Base-by-base conservation (phyloP, 768 basidiomycete genomes). In the Mycena crocata region DNA sequence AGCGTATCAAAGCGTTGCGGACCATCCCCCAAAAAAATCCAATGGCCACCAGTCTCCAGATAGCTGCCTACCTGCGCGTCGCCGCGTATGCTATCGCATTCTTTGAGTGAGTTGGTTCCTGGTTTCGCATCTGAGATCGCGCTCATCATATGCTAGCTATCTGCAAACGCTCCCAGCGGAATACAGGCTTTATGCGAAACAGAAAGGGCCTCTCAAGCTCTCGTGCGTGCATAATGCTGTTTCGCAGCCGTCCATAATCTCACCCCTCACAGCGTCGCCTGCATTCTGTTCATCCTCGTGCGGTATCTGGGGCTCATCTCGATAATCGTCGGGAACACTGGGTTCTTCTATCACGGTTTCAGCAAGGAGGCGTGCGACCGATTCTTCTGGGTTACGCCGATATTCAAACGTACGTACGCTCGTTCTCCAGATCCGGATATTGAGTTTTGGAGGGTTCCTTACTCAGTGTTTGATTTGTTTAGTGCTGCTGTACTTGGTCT, bases 281-380 rank as follows among this genome's bases (percentile, higher is more conserved):
- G 68, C 55, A 69, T 66, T 26, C 60, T 69, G 10, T 66, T 69
- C 59, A 66, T 69, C 24, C 30, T 69, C 10, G 68, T 69, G 40
- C 68, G 68, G 5, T 69, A 69, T 17, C 32, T 69, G 14, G 68
- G 68, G 1, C 26, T 69, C 23, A n/a, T 39, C 1, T 24, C 64
- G 3, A 50, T 65, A n/a, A 49, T 66, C 17, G 15, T 62, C 21
- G 64, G 57, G 7, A 57, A 56, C 37, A 52, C 39, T 1, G 67
- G 68, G 17, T 69, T 69, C 58, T 69, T 69, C 45, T 61, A 69
- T 32, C 68, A 69, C 31, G 68, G 64, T 5, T 69, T 69, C 64
- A 60, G n/a, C 44, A 19, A 23, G 37, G 58, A 31, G 21, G n/a
- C 52, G 5, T 69, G 68, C 50, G 19, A 32, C 37, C 45, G 37